A percentile compares a stretch with the other conserved stretches of the same genome.
phyloP scores from a whole-genome alignment of 1,284 basidiomycete species.

The Melampsora medusae region DNA sequence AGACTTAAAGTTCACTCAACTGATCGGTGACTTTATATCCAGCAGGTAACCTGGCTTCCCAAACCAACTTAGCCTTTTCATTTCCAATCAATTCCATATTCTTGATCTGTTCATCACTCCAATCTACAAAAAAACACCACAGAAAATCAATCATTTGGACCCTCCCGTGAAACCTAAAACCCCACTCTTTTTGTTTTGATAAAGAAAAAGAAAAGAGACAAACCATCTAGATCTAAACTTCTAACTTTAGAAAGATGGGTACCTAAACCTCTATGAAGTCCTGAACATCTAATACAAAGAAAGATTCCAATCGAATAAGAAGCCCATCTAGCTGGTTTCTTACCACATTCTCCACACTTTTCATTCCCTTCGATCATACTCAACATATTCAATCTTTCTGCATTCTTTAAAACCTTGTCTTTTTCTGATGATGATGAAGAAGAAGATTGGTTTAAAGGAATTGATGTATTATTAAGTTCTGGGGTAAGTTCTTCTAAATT shows the following conservation, averaged over 20 bases:
- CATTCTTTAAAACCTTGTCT: not conserved
- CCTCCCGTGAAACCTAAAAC: not conserved
- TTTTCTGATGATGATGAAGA: too few species aligned
- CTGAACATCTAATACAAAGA: slow-evolving; percentile 60
- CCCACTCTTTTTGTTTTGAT: not conserved
- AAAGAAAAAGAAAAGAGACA: slow-evolving; percentile 23
- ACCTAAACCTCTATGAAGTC: slow-evolving; percentile 59
- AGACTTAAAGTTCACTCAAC: too few species aligned
- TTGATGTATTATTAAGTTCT: too few species aligned
- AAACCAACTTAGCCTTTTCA: slow-evolving; percentile 54
- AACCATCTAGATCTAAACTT: slow-evolving; percentile 59
- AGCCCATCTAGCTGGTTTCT: slow-evolving; percentile 55
- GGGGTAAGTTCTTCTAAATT: too few species aligned
- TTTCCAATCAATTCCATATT: slow-evolving; percentile 57
- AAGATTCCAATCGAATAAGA: slow-evolving; percentile 58
- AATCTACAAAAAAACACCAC: slow-evolving; percentile 50
- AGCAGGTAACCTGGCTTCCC: slow-evolving; percentile 53
- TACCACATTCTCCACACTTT: slow-evolving; percentile 41
- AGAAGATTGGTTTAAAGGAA: too few species aligned
- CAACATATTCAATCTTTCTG: not conserved
- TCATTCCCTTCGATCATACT: slow-evolving; percentile 8
- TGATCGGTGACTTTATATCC: slow-evolving; percentile 49
- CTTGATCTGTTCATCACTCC: slow-evolving; percentile 56
- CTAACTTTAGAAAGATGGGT: slow-evolving; percentile 60
- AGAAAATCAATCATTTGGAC: not conserved